Evolutionary conservation across 768 basidiomycete species (phyloP), one percentile per base, ranked within the genome.

Genomic region (Lactifluus piperatus): DNA sequence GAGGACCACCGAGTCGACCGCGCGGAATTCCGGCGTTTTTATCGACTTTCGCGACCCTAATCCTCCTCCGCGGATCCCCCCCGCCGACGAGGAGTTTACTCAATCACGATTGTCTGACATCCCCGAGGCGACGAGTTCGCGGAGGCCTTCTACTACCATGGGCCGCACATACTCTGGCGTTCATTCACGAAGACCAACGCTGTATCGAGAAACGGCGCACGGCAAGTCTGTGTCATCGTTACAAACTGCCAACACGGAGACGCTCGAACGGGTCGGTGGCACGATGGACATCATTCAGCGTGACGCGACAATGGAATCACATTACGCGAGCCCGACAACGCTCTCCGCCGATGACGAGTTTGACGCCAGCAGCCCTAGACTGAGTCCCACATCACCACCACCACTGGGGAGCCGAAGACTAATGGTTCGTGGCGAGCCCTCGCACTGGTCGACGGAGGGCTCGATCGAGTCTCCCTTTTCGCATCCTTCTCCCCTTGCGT

Each of bases 21-120:
- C 58, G 14, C 58, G 59, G n/a, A 48, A 22, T 27, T 20, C 61
- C 11, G 10, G 26, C 71, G 60, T 71, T 56, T 65, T 68, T 11
- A 66, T 71, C 22, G 84, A 89, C 22, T 81, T 93, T 67, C 80
- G 88, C 22, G 91, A 94, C 71, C 91, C 92, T 0, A 83, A 84
- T 52, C 88, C 90, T 1, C 91, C 91, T n/a, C 75, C 74, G 0
- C 76, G 76, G 13, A n/a, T n/a, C n/a, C n/a, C n/a, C n/a, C n/a
- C 75, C 92, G 5, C 73, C 46, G 72, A 81, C 53, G 78, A 81
- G 56, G 81, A 87, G 69, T 76, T 76, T 47, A 62, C 71, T 16
- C 71, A 74, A 43, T 75, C 77, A 22, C 62, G 55, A 13, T 60
- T 67, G 26, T 44, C 62, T 4, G 51, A 64, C 44, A 26, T 49